Conservation (phyloP, 2,329 filamentous ascomycete genomes). For the Magnaporthiopsis incrustans region DNA sequence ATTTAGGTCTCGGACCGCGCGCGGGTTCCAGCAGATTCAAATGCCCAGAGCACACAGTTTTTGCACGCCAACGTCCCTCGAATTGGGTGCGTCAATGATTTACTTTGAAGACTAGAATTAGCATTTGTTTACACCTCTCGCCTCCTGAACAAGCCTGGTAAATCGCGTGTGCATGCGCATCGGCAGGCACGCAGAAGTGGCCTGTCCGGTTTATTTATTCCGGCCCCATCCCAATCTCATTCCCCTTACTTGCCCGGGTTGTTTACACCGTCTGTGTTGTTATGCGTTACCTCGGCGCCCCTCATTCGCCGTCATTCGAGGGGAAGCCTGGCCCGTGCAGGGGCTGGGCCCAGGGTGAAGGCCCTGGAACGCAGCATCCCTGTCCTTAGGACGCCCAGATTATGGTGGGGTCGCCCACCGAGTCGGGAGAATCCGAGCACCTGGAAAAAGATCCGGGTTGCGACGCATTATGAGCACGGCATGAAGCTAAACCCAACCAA, state of each 20-base stretch:
- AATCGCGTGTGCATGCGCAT: not conserved
- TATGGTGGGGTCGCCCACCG: not conserved
- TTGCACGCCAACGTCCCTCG: not conserved
- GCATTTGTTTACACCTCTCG: not conserved
- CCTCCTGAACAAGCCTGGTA: not conserved
- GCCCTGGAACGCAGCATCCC: not conserved
- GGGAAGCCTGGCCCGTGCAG: not conserved
- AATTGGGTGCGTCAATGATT: not conserved
- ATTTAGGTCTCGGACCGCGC: not conserved
- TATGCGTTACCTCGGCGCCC: constrained; percentile 7
- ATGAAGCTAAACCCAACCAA: too few relatives aligned
- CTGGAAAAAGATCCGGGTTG: too few relatives aligned
- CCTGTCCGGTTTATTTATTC: not conserved
- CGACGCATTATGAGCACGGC: too few relatives aligned
- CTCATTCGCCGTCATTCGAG: not conserved
- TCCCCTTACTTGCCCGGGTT: not conserved
- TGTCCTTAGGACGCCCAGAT: not conserved
- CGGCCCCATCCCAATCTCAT: constrained; percentile 6
- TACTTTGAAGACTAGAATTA: too few relatives aligned
- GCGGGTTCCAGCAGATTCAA: too few relatives aligned
- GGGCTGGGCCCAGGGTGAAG: not conserved
- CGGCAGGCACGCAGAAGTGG: not conserved
- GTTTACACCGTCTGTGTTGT: constrained; percentile 6
- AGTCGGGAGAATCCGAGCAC: not conserved
- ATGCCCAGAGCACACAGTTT: too few relatives aligned